These are phyloP conservation scores for Barnettozyma botsteinii DNA, from an alignment of 805 yeast species.

Conservation along the genomic window DNA sequence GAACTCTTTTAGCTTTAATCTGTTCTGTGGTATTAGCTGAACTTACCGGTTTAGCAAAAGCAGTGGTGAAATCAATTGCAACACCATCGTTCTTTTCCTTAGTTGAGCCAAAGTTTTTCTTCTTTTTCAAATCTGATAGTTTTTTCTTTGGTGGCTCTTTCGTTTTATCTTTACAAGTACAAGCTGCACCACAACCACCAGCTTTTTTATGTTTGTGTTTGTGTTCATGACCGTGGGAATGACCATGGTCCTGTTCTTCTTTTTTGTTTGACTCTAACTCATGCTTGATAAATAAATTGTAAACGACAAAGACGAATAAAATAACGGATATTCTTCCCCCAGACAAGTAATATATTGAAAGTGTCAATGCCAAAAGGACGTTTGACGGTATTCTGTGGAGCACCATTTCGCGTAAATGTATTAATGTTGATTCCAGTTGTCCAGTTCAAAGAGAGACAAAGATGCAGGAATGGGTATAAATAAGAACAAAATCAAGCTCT, in stretches of 20 bases:
- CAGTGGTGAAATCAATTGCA: conserved; percentile 36
- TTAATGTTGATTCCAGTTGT: too few species aligned
- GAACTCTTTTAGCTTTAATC: conserved; percentile 32
- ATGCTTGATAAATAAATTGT: conserved; percentile 19
- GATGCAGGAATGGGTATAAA: neutral
- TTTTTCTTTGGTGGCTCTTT: conserved; percentile 21
- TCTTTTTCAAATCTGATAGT: conserved; percentile 17
- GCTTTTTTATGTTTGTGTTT: conserved; percentile 22
- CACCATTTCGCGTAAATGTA: neutral
- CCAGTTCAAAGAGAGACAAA: too few species aligned
- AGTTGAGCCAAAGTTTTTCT: conserved; percentile 18
- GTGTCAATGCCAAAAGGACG: conserved; percentile 5
- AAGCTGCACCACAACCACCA: conserved; percentile 31
- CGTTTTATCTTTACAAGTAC: conserved; percentile 27
- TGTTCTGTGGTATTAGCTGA: conserved; percentile 1
- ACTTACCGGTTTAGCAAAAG: conserved; percentile 25
- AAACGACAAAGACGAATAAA: conserved; percentile 23
- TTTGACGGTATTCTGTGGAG: conserved; percentile 12
- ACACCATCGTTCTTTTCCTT: conserved; percentile 15
- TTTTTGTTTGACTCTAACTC: conserved; percentile 10
- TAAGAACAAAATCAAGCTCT: neutral
- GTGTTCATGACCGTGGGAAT: conserved; percentile 7
- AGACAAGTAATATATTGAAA: conserved; percentile 18
- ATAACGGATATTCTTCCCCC: conserved; percentile 35
- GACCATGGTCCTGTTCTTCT: neutral